A percentile compares a stretch with the other conserved stretches of the same genome.
These are phyloP conservation scores for Scutellaria barbata DNA, from an alignment of 257 asterid genomes.

Conservation along the genomic window DNA sequence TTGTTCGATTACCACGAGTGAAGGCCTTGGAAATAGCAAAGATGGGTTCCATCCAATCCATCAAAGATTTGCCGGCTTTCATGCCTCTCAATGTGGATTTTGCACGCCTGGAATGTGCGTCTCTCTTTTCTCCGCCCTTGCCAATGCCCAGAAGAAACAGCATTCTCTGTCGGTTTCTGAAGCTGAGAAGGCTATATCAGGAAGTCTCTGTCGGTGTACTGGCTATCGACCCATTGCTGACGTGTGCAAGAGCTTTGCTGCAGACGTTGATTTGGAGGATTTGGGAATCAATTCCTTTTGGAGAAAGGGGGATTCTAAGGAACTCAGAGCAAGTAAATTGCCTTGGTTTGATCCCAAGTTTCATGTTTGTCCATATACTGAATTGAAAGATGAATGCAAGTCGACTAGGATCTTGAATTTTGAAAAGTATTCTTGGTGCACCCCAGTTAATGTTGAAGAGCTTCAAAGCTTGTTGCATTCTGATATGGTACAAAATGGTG, in stretches of 20 bases:
- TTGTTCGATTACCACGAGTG: slow-evolving; percentile 32
- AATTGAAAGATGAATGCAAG: neutral
- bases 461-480: slow-evolving; percentile 19
- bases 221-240: slow-evolving; percentile 36
- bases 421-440: slow-evolving; percentile 24
- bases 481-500: too few relatives aligned
- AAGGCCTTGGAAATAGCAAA: slow-evolving; percentile 31
- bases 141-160: slow-evolving; percentile 26
- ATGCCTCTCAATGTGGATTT: slow-evolving; percentile 38
- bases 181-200: slow-evolving; percentile 33
- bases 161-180: slow-evolving; percentile 31
- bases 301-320: slow-evolving; percentile 22
- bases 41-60: slow-evolving; percentile 36
- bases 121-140: slow-evolving; percentile 34
- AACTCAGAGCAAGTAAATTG: slow-evolving; percentile 1
- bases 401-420: slow-evolving; percentile 21
- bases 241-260: slow-evolving; percentile 38
- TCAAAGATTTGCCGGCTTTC: slow-evolving; percentile 36
- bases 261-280: slow-evolving; percentile 36
- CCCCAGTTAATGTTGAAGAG: slow-evolving; percentile 28
- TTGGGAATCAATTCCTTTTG: slow-evolving; percentile 35
- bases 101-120: slow-evolving; percentile 39
- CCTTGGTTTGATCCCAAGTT: slow-evolving; percentile 18
- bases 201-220: slow-evolving; percentile 34
- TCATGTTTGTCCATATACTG: slow-evolving; percentile 1